Base-by-base conservation (phyloP, 768 basidiomycete species). In the Butyriboletus loyo region DNA sequence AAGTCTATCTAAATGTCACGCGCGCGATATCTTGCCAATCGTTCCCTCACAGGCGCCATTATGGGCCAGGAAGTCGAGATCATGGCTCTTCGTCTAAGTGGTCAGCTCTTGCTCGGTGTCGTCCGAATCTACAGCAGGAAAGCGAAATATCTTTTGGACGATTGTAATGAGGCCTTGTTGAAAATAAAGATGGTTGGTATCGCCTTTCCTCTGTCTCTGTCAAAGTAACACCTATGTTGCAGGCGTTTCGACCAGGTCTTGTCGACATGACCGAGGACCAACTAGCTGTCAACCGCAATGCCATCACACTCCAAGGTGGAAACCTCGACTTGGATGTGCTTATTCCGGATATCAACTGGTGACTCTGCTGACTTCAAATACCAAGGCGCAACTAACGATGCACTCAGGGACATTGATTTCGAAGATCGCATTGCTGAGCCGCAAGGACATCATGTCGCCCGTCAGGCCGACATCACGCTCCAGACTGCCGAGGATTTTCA, bases 231-330 rank as follows among this genome's bases (percentile, higher is more conserved):
- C 50, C 8, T 35, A 7, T 44, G 9, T 44, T 52, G 11, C 57
- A 93, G 93, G 92, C 94, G 4, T 98, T 98, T 72, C 87, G 94
- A 49, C 93, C 94, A 17, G 96, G 93, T 54, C 72, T 93, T 9
- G 97, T 98, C 34, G 97, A 99, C 72, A 83, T 98, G 82, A 92
- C 93, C 6, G 94, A 96, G 57, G 95, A 97, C 55, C 92, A 96
- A 69, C 80, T 95, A 1, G 83, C 83, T 0, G 92, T 92, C 34
- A 87, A 86, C 67, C 85, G 86, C 64, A 91, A 89, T 55, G 83
- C 93, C 27, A 96, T 98, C 70, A 96, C 93, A 1, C 78, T 95
- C 31, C 85, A 89, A 64, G 81, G 81, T 1, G 84, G 81, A 46
- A 84, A 83, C 46, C 75, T 93, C 34, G 92, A 93, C 62, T 76